These are phyloP conservation scores for Xylaria sp. DNA, from an alignment of 2,329 filamentous ascomycete genomes.

Conservation along the genomic window DNA sequence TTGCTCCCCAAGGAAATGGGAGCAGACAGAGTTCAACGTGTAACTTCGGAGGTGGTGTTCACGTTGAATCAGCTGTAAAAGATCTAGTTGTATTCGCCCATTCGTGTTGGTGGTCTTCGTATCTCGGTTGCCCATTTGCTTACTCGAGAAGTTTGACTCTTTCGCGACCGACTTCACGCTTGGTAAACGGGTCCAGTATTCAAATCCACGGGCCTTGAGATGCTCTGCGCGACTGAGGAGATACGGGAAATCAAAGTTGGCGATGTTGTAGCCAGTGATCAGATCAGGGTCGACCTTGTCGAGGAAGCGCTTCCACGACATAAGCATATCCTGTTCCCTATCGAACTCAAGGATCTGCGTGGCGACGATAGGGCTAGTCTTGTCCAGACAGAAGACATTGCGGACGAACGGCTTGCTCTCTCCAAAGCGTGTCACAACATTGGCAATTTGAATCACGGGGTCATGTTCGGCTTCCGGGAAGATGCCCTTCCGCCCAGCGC, in stretches of 20 bases:
- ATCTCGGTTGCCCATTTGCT: constrained; percentile 96
- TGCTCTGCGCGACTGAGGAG: constrained; percentile 85
- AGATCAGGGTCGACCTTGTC: constrained; percentile 92
- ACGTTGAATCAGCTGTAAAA: constrained; percentile 91
- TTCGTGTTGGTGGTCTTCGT: constrained; percentile 95
- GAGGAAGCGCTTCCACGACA: constrained; percentile 87
- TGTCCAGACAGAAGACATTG: constrained; percentile 94
- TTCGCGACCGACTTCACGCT: constrained; percentile 71
- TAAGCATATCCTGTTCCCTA: constrained; percentile 86
- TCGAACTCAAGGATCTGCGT: constrained; percentile 87
- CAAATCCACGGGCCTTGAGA: constrained; percentile 78
- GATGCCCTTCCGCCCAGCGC: constrained; percentile 93
- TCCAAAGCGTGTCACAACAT: constrained; percentile 91
- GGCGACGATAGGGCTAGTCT: constrained; percentile 90
- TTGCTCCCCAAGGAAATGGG: constrained; percentile 93
- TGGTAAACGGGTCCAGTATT: constrained; percentile 83
- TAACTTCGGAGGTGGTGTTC: constrained; percentile 96
- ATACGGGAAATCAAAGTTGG: constrained; percentile 98
- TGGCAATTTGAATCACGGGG: constrained; percentile 97
- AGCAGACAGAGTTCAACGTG: constrained; percentile 93
- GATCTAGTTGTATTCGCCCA: constrained; percentile 86
- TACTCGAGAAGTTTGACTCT: constrained; percentile 89
- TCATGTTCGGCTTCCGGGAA: constrained; percentile 93
- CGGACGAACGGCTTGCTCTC: constrained; percentile 94
- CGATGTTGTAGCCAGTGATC: constrained; percentile 98